Base-by-base conservation (phyloP, 1,284 basidiomycete genomes). In the Cryptococcus floricola region DNA sequence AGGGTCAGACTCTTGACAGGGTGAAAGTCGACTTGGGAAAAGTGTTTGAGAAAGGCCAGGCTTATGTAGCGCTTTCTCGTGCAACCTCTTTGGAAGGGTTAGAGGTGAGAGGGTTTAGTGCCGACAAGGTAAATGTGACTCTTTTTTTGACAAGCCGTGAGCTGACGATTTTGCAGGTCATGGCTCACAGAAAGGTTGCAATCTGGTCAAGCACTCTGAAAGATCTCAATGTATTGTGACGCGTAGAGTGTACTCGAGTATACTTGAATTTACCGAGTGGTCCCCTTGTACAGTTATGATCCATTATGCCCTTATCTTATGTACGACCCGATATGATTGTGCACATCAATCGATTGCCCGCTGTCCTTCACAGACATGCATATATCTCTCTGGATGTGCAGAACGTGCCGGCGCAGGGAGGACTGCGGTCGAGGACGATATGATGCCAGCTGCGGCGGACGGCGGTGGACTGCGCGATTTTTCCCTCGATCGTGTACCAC, bases 11-110 rank as follows among this genome's bases (percentile, higher is more conserved):
- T 0, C 63, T 76, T 10, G 72, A 73, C 10, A 66, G 76, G 31
- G 73, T 78, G 63, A 77, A 76, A 55, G 76, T 80, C 34, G 78
- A 81, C 53, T 72, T 81, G 48, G 66, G 71, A 55, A 76, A 77
- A 54, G 76, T 79, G 16, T 81, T 97, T 66, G 93, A 96, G 77
- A 94, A 92, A 76, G 91, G 91, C 83, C 74, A 77, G 52, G 92
- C 92, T 38, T 98, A 98, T 68, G 94, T 98, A 31, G 95, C 96
- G 0, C 81, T 98, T 16, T 96, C 93, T 23, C 90, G 96, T 37
- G 96, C 96, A 3, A 96, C 93, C 0, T 87, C 86, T 9, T 79
- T 98, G 46, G 87, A 94, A 9, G 91, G 93, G 1, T 81, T 98
- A 23, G 92, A 98, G 72, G 89, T 98, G 1, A 78, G 89, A 4